phyloP scores from a whole-genome alignment of 2,329 filamentous ascomycete genomes.

The Aspergillus neotritici region DNA sequence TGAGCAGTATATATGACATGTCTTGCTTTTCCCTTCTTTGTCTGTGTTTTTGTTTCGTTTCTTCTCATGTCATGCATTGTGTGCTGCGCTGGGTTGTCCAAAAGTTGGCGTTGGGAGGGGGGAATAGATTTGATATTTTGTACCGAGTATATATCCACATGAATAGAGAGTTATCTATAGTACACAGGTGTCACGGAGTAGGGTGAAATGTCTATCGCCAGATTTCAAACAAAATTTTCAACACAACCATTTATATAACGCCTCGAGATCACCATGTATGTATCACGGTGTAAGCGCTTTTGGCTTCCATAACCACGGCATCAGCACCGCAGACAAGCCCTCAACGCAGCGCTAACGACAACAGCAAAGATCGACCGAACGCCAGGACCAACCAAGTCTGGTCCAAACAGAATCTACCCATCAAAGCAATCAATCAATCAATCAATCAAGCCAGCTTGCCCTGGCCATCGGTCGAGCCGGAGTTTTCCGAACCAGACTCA shows the following conservation, averaged over 20 bases:
- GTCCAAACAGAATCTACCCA: not conserved
- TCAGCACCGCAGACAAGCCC: too few relatives aligned
- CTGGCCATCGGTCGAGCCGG: not conserved
- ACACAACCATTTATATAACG: too few relatives aligned
- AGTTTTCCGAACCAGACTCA: conserved; percentile 2
- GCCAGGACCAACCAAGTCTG: not conserved
- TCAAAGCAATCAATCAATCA: not conserved
- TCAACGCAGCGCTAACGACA: too few relatives aligned
- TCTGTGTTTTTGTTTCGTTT: conserved; percentile 14
- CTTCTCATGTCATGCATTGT: conserved; percentile 11
- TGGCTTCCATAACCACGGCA: too few relatives aligned
- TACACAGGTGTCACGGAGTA: conserved; percentile 4
- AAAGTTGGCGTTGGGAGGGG: conserved; percentile 20
- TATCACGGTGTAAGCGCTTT: too few relatives aligned
- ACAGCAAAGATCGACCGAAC: too few relatives aligned
- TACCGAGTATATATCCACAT: conserved; percentile 3
- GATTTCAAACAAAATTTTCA: too few relatives aligned
- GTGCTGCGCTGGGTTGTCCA: conserved; percentile 1
- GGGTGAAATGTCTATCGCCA: not conserved
- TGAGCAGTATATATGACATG: conserved; percentile 39
- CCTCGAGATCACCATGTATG: too few relatives aligned
- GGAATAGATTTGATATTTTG: conserved; percentile 7
- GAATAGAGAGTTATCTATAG: conserved; percentile 1
- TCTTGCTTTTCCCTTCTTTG: conserved; percentile 14
- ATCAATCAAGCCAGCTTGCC: conserved; percentile 3